Evolutionary conservation across 73 alveolate genomes (phyloP), one percentile per base, ranked within the genome.

Genomic region (Paramecium primaurelia): DNA sequence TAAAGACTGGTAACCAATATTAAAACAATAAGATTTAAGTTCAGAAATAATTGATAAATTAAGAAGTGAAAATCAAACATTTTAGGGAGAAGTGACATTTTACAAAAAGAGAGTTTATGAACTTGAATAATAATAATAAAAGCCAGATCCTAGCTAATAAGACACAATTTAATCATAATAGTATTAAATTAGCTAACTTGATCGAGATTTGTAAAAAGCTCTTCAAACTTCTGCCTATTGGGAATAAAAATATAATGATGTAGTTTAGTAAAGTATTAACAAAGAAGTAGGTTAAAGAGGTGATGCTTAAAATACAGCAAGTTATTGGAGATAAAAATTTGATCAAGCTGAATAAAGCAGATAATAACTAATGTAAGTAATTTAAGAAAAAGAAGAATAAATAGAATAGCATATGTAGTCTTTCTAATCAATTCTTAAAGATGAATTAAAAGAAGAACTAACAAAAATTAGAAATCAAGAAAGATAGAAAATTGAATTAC

Each of bases 401-500:
- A 40, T 80, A 80, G 91, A 80, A 44, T 45, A 80, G 22, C 91
- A 80, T 49, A 80, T 80, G 91, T 12, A 80, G 26, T 80, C 91
- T 16, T 80, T 80, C 77, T 80, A 80, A 80, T 80, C 91, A 45
- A 80, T 80, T 49, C 28, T 80, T 3, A 80, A 80, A 44, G 91
- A 80, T 28, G 91, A 80, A 47, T 49, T 80, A 36, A 80, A 80
- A 45, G 91, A 80, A 36, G 91, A 80, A 12, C 30, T 80, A 49
- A 80, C 75, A 6, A 42, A 42, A 36, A 75, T 75, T 38, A 75
- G 88, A 75, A 36, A 30, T 14, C 26, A 75, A 75, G 88, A 75
- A 28, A 36, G 68, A 75, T 75, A 75, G 34, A 36, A 75, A 75
- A 64, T 64, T 64, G 84, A 64, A 64, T 64, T 64, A 64, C 16